Evolutionary conservation across 1,139 yeast species (phyloP).

Genomic region (Blastobotrys illinoisensis): DNA sequence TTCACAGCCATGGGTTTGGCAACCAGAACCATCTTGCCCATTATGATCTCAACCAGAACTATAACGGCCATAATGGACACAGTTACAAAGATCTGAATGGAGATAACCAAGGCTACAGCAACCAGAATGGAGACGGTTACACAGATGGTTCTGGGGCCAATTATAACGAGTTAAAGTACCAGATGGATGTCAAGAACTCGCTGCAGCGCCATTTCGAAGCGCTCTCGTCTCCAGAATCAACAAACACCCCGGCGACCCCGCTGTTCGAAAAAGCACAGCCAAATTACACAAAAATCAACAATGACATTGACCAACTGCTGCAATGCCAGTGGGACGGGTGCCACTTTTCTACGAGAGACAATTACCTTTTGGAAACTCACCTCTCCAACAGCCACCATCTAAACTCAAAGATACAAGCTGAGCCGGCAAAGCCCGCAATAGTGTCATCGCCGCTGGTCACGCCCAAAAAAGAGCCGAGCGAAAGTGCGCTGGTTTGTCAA

Average conservation of each 20-base stretch:
- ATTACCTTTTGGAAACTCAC: neutral
- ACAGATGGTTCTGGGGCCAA: too few relatives aligned
- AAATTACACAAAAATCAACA: neutral
- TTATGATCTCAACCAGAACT: too few relatives aligned
- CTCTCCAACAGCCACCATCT: slow-evolving; percentile 2
- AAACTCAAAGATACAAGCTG: slow-evolving; percentile 8
- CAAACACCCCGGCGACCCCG: neutral
- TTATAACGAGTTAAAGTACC: slow-evolving; percentile 5
- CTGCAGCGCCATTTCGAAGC: neutral
- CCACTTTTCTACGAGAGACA: slow-evolving; percentile 18
- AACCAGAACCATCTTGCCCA: too few relatives aligned
- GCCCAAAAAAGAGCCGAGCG: neutral
- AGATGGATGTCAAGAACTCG: neutral
- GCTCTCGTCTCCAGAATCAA: neutral
- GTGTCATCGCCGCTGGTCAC: neutral
- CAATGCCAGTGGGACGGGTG: slow-evolving; percentile 34
- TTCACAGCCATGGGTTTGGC: too few relatives aligned
- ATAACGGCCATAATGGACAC: too few relatives aligned
- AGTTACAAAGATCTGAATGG: too few relatives aligned
- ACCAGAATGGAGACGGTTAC: too few relatives aligned
- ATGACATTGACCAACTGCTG: slow-evolving; percentile 9
- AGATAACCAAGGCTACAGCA: too few relatives aligned
- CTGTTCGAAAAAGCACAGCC: neutral
- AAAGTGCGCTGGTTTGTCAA: slow-evolving; percentile 34
- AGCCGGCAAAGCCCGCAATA: neutral